Conservation (phyloP, 768 basidiomycete species). For the Hypsizygus marmoreus region DNA sequence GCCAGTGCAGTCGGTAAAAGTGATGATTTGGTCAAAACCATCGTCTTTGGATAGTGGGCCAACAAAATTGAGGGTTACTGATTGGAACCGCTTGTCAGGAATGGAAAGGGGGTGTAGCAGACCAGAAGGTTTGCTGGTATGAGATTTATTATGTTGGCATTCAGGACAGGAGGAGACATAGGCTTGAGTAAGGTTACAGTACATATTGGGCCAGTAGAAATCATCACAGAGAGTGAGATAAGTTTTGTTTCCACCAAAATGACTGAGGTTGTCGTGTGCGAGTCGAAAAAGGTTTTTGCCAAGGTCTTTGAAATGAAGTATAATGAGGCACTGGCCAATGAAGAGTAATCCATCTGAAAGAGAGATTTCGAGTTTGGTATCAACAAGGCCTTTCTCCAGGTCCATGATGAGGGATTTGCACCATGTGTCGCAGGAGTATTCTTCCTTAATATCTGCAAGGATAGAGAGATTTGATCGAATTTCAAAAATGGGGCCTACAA, state of each 20-base stretch:
- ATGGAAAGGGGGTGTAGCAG: constrained; percentile 25
- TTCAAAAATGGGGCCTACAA: too few species aligned
- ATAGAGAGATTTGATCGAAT: too few species aligned
- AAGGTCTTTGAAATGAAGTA: constrained; percentile 20
- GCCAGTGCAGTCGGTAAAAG: too few species aligned
- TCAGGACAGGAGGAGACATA: constrained; percentile 16
- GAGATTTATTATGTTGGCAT: constrained; percentile 34
- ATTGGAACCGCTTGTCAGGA: constrained; percentile 15
- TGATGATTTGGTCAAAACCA: constrained; percentile 24
- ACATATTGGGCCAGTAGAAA: constrained; percentile 37
- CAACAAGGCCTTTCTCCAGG: too few species aligned
- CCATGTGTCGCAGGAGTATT: too few species aligned
- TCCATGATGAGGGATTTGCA: too few species aligned
- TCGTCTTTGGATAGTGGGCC: constrained; percentile 30
- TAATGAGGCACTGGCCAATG: constrained; percentile 19
- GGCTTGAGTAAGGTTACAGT: constrained; percentile 2
- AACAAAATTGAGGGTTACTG: constrained; percentile 30
- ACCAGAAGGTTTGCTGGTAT: constrained; percentile 19
- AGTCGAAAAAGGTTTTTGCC: constrained; percentile 23
- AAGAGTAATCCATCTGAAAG: constrained; percentile 20
- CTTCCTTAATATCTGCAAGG: too few species aligned
- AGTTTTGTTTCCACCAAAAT: constrained; percentile 35
- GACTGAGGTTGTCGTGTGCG: constrained; percentile 29
- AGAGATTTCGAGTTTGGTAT: background rate
- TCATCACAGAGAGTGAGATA: constrained; percentile 21